phyloP scores from a whole-genome alignment of 495 filamentous ascomycete species.

The Penicillium robsamsonii region DNA sequence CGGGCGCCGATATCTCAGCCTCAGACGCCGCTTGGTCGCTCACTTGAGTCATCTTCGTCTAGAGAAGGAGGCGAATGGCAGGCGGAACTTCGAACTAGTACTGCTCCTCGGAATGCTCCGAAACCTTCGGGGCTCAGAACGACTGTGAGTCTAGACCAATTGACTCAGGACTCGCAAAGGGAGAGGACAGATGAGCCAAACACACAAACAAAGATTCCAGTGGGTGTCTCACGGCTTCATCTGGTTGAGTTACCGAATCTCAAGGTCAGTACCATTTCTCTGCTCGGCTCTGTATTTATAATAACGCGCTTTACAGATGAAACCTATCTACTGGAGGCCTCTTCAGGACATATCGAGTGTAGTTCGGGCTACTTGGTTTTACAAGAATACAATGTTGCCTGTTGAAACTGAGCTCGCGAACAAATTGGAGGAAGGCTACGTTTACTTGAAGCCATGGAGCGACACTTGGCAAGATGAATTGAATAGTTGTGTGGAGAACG shows the following conservation, averaged over 20 bases:
- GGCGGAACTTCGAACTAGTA: constrained; percentile 19
- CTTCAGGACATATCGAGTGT: constrained; percentile 84
- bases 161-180: constrained; percentile 18
- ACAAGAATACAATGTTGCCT: constrained; percentile 88
- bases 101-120: constrained; percentile 14
- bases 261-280: constrained; percentile 30
- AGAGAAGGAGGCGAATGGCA: constrained; percentile 33
- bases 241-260: constrained; percentile 53
- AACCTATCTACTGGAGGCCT: constrained; percentile 98
- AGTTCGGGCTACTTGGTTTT: constrained; percentile 92
- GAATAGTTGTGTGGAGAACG: constrained; percentile 85
- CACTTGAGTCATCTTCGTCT: constrained; percentile 30
- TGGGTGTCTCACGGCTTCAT: constrained; percentile 74
- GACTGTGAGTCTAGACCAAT: constrained; percentile 26
- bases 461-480: constrained; percentile 93
- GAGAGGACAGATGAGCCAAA: constrained; percentile 15
- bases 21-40: constrained; percentile 35
- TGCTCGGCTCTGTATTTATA: background rate
- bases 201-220: constrained; percentile 51
- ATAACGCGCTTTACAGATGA: constrained; percentile 59
- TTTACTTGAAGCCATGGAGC: constrained; percentile 83
- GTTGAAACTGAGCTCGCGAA: constrained; percentile 88
- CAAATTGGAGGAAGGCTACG: constrained; percentile 83
- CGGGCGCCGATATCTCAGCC: constrained; percentile 33
- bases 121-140: constrained; percentile 37